Base-by-base conservation (phyloP, 208 protist genomes). In the Trypanosoma caninum region DNA sequence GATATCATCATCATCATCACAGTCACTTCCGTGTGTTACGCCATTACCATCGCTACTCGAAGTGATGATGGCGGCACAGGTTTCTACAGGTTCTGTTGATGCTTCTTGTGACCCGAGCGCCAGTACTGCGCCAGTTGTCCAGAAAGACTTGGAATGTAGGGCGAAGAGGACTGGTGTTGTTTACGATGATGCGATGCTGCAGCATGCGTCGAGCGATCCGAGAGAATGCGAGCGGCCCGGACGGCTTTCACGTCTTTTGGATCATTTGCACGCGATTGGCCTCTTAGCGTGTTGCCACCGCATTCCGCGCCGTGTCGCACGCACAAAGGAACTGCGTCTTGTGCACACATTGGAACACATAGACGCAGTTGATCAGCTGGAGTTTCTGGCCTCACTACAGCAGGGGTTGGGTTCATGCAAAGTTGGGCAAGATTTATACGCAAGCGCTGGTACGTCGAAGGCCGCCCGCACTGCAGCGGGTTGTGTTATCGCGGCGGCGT, bases 361-460 rank as follows among this genome's bases (percentile, higher is more conserved):
- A 38, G 80, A 93, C 48, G 71, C 64, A 16, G 69, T 95, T n/a
- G 83, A 90, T 54, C 78, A 89, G 34, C 64, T 89, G 1, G 83
- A 86, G 52, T 85, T 91, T 25, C 37, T 40, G 55, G 42, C 65
- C 34, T 37, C 44, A 42, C 54, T 72, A 46, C 59, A 38, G 33
- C 65, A 45, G 54, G 67, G 54, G 42, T 47, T 44, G 0, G 48
- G 40, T 23, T 57, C 18, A 2, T 70, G 23, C 47, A 50, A 57
- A 14, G 74, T 91, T 27, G 89, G 84, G 6, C 74, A 88, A 34
- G 86, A 93, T 60, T 58, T 96, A 10, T 96, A 89, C 63, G 83
- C 78, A 18, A 84, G 80, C 59, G 56, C 59, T 42, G 59, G 77
- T 50, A 95, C 86, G 0, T 71, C 84, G 7, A 59, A 61, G 30